Evolutionary conservation across 2,329 filamentous ascomycete genomes (phyloP).

Genomic region (Sclerotinia nivalis): DNA sequence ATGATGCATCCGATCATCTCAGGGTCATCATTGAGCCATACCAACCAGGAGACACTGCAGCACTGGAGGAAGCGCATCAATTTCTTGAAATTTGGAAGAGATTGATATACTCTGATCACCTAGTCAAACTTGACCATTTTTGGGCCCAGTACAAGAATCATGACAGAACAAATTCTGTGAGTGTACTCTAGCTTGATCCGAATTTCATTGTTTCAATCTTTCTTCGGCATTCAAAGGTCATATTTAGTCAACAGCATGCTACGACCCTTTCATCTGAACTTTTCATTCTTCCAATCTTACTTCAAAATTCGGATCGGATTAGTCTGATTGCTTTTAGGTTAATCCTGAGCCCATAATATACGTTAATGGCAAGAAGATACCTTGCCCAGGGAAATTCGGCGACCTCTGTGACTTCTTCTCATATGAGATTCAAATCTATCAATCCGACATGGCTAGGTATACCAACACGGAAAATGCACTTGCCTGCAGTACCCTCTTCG

Average conservation of each 20-base stretch:
- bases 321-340: background rate
- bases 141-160: conserved; percentile 14
- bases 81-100: conserved; percentile 13
- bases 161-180: background rate
- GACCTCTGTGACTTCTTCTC: conserved; percentile 18
- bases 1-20: background rate
- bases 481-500: conserved; percentile 12
- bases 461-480: conserved; percentile 15
- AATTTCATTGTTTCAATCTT: background rate
- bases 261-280: background rate
- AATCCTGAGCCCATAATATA: background rate
- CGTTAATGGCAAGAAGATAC: conserved; percentile 13
- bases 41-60: background rate
- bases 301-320: background rate
- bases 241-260: background rate
- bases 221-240: background rate
- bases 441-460: conserved; percentile 4
- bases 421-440: conserved; percentile 4
- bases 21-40: conserved; percentile 15
- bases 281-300: background rate
- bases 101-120: conserved; percentile 11
- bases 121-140: conserved; percentile 12
- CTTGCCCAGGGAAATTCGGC: conserved; percentile 3
- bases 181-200: background rate
- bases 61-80: conserved; percentile 1